These are phyloP conservation scores for Trichophyton simii DNA, from an alignment of 2,329 filamentous ascomycete species.

Conservation along the genomic window DNA sequence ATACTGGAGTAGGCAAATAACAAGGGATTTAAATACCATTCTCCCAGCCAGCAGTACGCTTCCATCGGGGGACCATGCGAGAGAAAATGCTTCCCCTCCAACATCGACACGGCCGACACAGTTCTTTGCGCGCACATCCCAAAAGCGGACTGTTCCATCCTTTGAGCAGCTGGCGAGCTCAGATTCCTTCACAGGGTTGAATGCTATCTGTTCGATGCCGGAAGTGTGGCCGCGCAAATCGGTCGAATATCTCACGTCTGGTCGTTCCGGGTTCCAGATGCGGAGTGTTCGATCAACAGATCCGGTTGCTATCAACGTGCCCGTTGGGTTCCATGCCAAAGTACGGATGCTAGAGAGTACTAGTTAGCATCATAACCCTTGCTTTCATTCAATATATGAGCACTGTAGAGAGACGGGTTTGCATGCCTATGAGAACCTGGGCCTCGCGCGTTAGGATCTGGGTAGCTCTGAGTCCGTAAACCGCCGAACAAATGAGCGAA, in stretches of 20 bases:
- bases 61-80: slow-evolving; percentile 38
- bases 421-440: slow-evolving; percentile 44
- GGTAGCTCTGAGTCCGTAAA: slow-evolving; percentile 60
- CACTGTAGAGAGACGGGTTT: background rate
- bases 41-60: slow-evolving; percentile 35
- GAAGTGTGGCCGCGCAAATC: slow-evolving; percentile 38
- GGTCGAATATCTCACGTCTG: slow-evolving; percentile 35
- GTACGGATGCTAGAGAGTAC: slow-evolving; percentile 49
- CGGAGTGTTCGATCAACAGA: slow-evolving; percentile 77
- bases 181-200: slow-evolving; percentile 38
- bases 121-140: slow-evolving; percentile 39
- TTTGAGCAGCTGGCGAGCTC: slow-evolving; percentile 39
- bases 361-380: background rate
- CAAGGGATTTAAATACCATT: slow-evolving; percentile 25
- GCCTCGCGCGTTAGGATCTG: slow-evolving; percentile 46
- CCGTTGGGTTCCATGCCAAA: slow-evolving; percentile 80
- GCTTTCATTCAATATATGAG: background rate
- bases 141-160: slow-evolving; percentile 39
- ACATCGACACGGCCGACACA: slow-evolving; percentile 37
- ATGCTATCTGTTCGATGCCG: slow-evolving; percentile 37
- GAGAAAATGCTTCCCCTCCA: slow-evolving; percentile 38
- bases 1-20: background rate
- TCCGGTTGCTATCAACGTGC: slow-evolving; percentile 72
- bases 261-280: slow-evolving; percentile 66
- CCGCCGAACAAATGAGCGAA: slow-evolving; percentile 55